These are phyloP conservation scores for Boletus barrowsii DNA, from an alignment of 768 basidiomycete genomes.

Conservation along the genomic window DNA sequence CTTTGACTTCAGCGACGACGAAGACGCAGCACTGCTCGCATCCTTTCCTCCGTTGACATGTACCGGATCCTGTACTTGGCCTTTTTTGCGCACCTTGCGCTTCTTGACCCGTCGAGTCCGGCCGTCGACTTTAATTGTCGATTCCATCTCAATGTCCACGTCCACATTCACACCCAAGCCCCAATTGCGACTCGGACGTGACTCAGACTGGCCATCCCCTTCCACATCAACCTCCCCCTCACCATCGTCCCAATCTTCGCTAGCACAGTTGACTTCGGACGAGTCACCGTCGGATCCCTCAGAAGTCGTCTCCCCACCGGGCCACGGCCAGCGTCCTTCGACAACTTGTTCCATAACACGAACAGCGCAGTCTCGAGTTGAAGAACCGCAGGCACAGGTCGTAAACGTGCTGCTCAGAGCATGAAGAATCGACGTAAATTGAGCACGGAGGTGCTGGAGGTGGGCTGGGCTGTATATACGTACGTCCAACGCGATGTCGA, in stretches of 20 bases:
- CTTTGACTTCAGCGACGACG: not conserved
- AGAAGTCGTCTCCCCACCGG: slow-evolving; percentile 25
- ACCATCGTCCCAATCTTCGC: slow-evolving; percentile 17
- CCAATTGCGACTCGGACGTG: slow-evolving; percentile 5
- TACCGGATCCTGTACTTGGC: slow-evolving; percentile 30
- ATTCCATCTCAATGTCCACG: slow-evolving; percentile 23
- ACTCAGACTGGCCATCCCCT: slow-evolving; percentile 16
- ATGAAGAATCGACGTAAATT: slow-evolving; percentile 69
- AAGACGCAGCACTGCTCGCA: not conserved
- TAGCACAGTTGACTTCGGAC: slow-evolving; percentile 11
- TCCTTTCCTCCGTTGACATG: not conserved
- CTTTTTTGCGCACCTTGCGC: slow-evolving; percentile 22
- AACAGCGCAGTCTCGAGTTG: slow-evolving; percentile 60
- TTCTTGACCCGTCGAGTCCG: slow-evolving; percentile 15
- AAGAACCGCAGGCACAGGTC: slow-evolving; percentile 69
- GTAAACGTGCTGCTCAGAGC: slow-evolving; percentile 68
- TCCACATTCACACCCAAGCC: slow-evolving; percentile 26
- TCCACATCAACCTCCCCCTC: slow-evolving; percentile 23
- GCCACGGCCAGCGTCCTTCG: slow-evolving; percentile 36
- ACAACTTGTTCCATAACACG: slow-evolving; percentile 66
- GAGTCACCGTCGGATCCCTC: slow-evolving; percentile 21
- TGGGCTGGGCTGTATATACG: slow-evolving; percentile 41
- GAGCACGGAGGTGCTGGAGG: slow-evolving; percentile 52
- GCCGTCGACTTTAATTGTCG: slow-evolving; percentile 2
- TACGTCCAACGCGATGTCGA: not conserved